Evolutionary conservation across 768 basidiomycete genomes (phyloP).

Genomic region (Auriscalpium vulgare): DNA sequence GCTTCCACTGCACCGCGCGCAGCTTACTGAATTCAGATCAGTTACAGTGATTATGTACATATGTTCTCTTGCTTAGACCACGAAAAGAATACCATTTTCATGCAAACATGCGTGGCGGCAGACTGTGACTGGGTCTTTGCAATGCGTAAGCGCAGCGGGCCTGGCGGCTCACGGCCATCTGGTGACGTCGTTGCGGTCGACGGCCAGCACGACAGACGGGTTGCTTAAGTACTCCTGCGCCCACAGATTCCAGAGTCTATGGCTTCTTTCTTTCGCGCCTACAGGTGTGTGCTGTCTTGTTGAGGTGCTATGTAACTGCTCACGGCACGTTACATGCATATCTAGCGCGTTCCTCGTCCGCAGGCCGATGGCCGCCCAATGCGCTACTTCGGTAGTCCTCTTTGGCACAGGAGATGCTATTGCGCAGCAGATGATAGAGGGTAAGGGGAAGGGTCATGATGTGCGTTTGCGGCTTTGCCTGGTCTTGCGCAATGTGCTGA

Average conservation of each 20-base stretch:
- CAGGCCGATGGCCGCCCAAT: constrained; percentile 56
- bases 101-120: no score
- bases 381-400: constrained; percentile 53
- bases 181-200: no score
- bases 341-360: constrained; percentile 51
- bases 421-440: constrained; percentile 81
- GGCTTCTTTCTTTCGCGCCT: constrained; percentile 30
- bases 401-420: constrained; percentile 75
- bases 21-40: no score
- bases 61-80: no score
- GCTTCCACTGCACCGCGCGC: no score
- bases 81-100: no score
- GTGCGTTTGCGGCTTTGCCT: constrained; percentile 30
- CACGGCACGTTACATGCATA: background rate
- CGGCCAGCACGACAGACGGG: no score
- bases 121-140: no score
- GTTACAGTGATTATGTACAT: no score
- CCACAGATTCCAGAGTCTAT: background rate
- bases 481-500: background rate
- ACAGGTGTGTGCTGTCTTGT: constrained; percentile 23
- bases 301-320: background rate
- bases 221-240: background rate
- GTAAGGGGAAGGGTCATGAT: constrained; percentile 65
- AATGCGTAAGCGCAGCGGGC: no score
- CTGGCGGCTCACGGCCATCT: no score